These are phyloP conservation scores for Ganoderma sinense DNA, from an alignment of 1,284 basidiomycete species.

Conservation along the genomic window DNA sequence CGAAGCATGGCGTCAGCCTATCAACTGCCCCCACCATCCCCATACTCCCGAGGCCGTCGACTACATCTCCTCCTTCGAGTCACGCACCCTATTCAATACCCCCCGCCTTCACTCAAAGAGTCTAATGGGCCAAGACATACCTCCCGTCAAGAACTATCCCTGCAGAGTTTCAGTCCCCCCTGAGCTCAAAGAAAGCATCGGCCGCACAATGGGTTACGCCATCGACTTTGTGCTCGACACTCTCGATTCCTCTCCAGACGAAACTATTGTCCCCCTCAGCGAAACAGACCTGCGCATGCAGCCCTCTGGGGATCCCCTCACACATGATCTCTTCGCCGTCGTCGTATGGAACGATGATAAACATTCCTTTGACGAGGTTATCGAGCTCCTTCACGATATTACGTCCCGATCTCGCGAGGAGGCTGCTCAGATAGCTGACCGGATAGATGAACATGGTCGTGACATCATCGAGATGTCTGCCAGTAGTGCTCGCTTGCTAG, in stretches of 20 bases:
- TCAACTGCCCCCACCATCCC: conserved; percentile 78
- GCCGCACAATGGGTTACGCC: conserved; percentile 77
- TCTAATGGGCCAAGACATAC: conserved; percentile 55
- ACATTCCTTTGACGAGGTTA: conserved; percentile 92
- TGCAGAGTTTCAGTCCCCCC: conserved; percentile 62
- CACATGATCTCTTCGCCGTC: conserved; percentile 82
- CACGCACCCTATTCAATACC: conserved; percentile 38
- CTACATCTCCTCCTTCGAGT: conserved; percentile 38
- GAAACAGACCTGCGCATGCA: conserved; percentile 78
- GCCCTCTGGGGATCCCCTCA: conserved; percentile 76
- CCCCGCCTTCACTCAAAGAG: conserved; percentile 43
- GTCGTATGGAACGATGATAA: conserved; percentile 98
- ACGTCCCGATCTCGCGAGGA: conserved; percentile 68
- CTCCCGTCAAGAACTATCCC: conserved; percentile 65
- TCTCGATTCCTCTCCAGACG: conserved; percentile 86
- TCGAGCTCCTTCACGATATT: conserved; percentile 79
- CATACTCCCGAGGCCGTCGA: conserved; percentile 38
- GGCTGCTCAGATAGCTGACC: conserved; percentile 69
- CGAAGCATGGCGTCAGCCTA: conserved; percentile 80
- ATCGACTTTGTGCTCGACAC: conserved; percentile 89
- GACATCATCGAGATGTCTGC: conserved; percentile 85
- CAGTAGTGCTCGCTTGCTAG: conserved; percentile 74
- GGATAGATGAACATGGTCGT: conserved; percentile 86
- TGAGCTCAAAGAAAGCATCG: conserved; percentile 77
- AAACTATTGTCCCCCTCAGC: conserved; percentile 71